A percentile compares a stretch with the other conserved stretches of the same genome.
Evolutionary conservation across 495 filamentous ascomycete species (phyloP).

Genomic region (Penicillium arizonense): DNA sequence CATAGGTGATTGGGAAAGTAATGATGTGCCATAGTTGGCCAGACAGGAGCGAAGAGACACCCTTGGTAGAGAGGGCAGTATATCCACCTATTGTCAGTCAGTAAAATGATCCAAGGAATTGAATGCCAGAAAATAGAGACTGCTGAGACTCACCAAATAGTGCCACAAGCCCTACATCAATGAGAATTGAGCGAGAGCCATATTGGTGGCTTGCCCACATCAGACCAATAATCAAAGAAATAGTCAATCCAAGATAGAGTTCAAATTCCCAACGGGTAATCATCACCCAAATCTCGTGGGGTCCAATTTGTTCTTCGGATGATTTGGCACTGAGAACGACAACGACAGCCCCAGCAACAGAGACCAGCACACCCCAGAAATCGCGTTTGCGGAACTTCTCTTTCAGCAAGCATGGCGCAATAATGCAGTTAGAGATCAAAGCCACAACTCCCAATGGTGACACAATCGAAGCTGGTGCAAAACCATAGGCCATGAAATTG

Average conservation of each 20-base stretch:
- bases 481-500: constrained; percentile 97
- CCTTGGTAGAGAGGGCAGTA: constrained; percentile 93
- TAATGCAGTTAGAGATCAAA: constrained; percentile 91
- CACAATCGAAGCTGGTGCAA: constrained; percentile 98
- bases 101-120: constrained; percentile 10
- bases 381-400: constrained; percentile 85
- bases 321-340: constrained; percentile 91
- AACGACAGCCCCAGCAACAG: constrained; percentile 83
- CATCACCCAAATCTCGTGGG: constrained; percentile 83
- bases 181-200: constrained; percentile 79
- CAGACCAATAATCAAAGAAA: constrained; percentile 65
- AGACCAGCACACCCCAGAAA: constrained; percentile 80
- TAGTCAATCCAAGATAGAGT: constrained; percentile 78
- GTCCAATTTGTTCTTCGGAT: constrained; percentile 86
- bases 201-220: constrained; percentile 82
- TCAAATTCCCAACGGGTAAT: constrained; percentile 91
- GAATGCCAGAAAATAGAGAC: not conserved
- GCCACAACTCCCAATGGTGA: constrained; percentile 94
- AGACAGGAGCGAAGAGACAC: constrained; percentile 90
- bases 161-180: constrained; percentile 90
- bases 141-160: constrained; percentile 69
- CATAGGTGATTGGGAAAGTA: constrained; percentile 88
- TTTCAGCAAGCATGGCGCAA: constrained; percentile 89
- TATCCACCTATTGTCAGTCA: constrained; percentile 68
- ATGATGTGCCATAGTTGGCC: constrained; percentile 83